Evolutionary conservation across 2,329 filamentous ascomycete species (phyloP).

Genomic region (Penicillium fuscoglaucum): DNA sequence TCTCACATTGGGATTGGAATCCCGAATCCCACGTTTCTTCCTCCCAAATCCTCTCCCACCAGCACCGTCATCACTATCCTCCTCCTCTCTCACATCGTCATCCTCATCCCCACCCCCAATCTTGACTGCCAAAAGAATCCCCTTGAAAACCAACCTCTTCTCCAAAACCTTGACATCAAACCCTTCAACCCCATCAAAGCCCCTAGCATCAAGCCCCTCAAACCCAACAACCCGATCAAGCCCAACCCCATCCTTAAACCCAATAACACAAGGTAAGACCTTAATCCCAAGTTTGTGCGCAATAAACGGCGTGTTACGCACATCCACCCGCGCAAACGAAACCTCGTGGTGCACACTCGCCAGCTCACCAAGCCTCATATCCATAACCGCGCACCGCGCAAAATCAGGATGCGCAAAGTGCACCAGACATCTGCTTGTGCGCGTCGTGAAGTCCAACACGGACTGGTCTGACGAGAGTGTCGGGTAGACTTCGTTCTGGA

Average conservation of each 20-base stretch:
- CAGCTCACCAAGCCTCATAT: slow-evolving; percentile 55
- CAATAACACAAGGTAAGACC: slow-evolving; percentile 52
- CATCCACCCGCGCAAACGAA: slow-evolving; percentile 48
- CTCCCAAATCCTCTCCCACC: slow-evolving; percentile 14
- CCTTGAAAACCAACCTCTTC: slow-evolving; percentile 42
- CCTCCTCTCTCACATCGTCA: slow-evolving; percentile 28
- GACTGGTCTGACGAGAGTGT: slow-evolving; percentile 54
- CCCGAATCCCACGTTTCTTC: slow-evolving; percentile 30
- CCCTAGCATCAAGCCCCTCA: slow-evolving; percentile 45
- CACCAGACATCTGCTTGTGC: slow-evolving; percentile 57
- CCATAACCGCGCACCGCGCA: slow-evolving; percentile 62
- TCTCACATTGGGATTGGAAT: slow-evolving; percentile 30
- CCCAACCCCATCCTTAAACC: slow-evolving; percentile 49
- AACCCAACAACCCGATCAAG: slow-evolving; percentile 50
- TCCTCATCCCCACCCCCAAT: slow-evolving; percentile 26
- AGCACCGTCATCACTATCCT: slow-evolving; percentile 27
- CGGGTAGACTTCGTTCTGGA: slow-evolving; percentile 36
- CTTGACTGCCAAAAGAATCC: slow-evolving; percentile 40
- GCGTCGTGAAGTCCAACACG: slow-evolving; percentile 61
- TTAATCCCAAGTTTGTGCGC: slow-evolving; percentile 49
- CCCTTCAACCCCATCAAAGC: slow-evolving; percentile 39
- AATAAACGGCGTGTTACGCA: slow-evolving; percentile 49
- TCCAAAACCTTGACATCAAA: slow-evolving; percentile 47
- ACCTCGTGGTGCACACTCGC: slow-evolving; percentile 43
- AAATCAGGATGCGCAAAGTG: slow-evolving; percentile 68